Conservation (phyloP, 768 basidiomycete species). For the Hericium erinaceus region DNA sequence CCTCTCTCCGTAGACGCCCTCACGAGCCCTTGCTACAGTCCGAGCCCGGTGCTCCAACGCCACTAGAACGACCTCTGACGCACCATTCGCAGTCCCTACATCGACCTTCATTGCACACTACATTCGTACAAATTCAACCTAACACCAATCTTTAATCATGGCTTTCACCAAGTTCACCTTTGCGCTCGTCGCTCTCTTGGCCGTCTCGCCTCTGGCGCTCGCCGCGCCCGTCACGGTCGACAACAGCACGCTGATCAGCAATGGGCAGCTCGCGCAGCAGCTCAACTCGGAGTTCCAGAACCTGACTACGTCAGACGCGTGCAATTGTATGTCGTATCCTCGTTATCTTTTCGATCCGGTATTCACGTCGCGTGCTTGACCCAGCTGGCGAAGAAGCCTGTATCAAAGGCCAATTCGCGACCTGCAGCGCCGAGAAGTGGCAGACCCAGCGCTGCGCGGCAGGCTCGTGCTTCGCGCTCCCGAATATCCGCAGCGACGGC, state of each 20-base stretch:
- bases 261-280: conserved; percentile 41
- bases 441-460: conserved; percentile 27
- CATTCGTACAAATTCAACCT: not conserved
- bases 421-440: conserved; percentile 36
- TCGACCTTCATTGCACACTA: conserved; percentile 4
- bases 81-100: not conserved
- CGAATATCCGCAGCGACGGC: conserved; percentile 32
- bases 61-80: not conserved
- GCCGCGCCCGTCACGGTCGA: conserved; percentile 28
- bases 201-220: conserved; percentile 20
- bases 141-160: conserved; percentile 13
- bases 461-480: conserved; percentile 44
- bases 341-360: not conserved
- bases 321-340: conserved; percentile 29
- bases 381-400: conserved; percentile 37
- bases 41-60: conserved; percentile 11
- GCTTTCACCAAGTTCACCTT: conserved; percentile 16
- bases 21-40: not conserved
- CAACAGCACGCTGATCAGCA: conserved; percentile 33
- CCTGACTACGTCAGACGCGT: conserved; percentile 33
- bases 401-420: conserved; percentile 28
- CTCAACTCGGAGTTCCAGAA: conserved; percentile 38
- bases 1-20: not conserved
- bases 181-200: conserved; percentile 12
- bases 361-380: conserved; percentile 1